Evolutionary conservation across 1,284 basidiomycete genomes (phyloP), one percentile per base, ranked within the genome.

Genomic region (Ganoderma meredithae): DNA sequence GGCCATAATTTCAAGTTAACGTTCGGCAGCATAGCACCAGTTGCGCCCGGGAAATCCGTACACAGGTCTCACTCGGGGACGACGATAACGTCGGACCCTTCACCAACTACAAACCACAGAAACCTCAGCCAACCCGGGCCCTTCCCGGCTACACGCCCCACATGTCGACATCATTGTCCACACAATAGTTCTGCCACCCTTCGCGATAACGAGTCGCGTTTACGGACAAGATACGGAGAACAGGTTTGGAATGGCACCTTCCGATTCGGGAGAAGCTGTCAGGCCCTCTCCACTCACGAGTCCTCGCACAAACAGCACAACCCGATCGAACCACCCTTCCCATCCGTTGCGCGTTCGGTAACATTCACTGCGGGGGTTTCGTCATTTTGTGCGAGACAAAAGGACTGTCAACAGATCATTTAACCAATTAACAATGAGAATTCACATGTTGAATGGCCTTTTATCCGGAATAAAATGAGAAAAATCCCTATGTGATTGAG

Each of bases 191-290:
- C 52, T 15, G 17, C 52, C 52, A 55, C 52, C 2, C 52, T 9
- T 33, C 27, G 2, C 52, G 52, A 31, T 55, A 33, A 47, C n/a
- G 7, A 36, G 36, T 7, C 19, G 9, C 8, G 6, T 22, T 22
- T 7, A 8, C 17, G 9, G 17, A 22, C n/a, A n/a, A 13, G 27
- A 55, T 55, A 19, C 52, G 52, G 1, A 2, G 36, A 36, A 31
- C 15, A 7, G 12, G 7, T 15, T 55, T n/a, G 36, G 36, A 9
- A 7, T 9, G 5, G 8, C 8, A 39, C 19, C 33, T 33, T 39
- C 55, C 55, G 33, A 58, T 12, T 9, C 55, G 55, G 55, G n/a
- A 7, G 55, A 58, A 58, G 17, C 33, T 58, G 55, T 22, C 55
- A 36, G 7, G 7, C 15, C 17, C 33, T 19, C 31, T 36, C 17